These are phyloP conservation scores for Chytridiales sp. DNA, from an alignment of 371 early-diverging fungal genomes.

Conservation along the genomic window DNA sequence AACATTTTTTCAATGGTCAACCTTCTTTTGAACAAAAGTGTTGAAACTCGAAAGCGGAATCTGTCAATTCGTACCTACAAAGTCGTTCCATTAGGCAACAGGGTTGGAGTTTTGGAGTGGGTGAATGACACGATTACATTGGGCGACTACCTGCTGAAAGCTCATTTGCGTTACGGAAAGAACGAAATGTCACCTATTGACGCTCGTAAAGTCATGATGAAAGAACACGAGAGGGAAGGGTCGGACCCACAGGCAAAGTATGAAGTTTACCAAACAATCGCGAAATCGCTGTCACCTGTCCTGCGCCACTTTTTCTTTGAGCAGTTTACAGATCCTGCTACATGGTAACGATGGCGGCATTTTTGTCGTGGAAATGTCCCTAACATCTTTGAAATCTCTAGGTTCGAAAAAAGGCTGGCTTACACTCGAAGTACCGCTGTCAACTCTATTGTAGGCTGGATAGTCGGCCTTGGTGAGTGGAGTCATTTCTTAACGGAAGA, in stretches of 20 bases:
- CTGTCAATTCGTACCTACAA: conserved; percentile 84
- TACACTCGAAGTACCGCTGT: conserved; percentile 91
- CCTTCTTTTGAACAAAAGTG: conserved; percentile 65
- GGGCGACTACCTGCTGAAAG: conserved; percentile 34
- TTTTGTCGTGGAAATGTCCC: conserved; percentile 51
- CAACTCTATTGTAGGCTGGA: conserved; percentile 88
- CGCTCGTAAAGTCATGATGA: conserved; percentile 52
- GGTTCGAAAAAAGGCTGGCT: conserved; percentile 70
- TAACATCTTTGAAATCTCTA: conserved; percentile 40
- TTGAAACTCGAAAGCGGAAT: conserved; percentile 52
- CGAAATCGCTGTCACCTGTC: conserved; percentile 34
- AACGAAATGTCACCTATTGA: conserved; percentile 52
- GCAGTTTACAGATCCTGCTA: conserved; percentile 30
- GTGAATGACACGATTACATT: conserved; percentile 81
- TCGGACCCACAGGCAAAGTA: conserved; percentile 34
- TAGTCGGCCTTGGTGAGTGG: conserved; percentile 90
- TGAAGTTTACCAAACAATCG: conserved; percentile 34
- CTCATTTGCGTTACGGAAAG: conserved; percentile 32
- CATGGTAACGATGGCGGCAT: conserved; percentile 32
- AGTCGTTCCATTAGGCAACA: conserved; percentile 91
- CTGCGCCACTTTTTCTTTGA: conserved; percentile 46
- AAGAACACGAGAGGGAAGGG: conserved; percentile 34
- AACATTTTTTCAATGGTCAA: conserved; percentile 71
- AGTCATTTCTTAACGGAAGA: no score
- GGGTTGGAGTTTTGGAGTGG: conserved; percentile 96